Evolutionary conservation across 805 yeast species (phyloP), one percentile per base, ranked within the genome.

Genomic region (Pichia insulana): DNA sequence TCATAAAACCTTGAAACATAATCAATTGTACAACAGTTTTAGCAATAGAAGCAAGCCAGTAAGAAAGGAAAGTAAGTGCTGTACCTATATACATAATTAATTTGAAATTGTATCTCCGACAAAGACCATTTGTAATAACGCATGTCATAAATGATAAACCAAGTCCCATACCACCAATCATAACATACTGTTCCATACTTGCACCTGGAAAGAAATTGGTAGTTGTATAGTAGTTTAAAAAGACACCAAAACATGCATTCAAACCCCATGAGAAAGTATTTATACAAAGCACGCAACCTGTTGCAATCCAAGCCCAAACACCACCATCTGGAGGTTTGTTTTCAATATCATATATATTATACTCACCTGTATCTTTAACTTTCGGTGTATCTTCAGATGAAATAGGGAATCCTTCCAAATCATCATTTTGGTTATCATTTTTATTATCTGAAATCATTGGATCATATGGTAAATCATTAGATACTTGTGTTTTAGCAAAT

Each of bases 121-220:
- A 68, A 7, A 71, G 46, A 1, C 76, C 50, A 43, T 72, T 63
- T 0, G 73, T 70, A 15, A 79, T 46, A 4, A 94, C 92, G 35
- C 85, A 63, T 42, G 76, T 59, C 48, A 72, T 59, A 55, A 82
- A 80, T 17, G 84, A 83, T 41, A 79, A 58, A 27, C 69, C 70
- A 15, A 74, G 62, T 0, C 70, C 64, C 6, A 76, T 38, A 1
- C 83, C 80, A 17, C 81, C 81, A 46, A 78, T 67, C 32, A 74
- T 48, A 3, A 82, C 80, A 55, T 62, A 78, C 41, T 73, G 76
- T 32, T 68, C 69, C 47, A 67, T 62, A 10, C 69, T 58, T 0
- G 80, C 80, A 7, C 72, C 77, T 0, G 68, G 64, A 43, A 77
- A 78, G 34, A 55, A 48, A 44, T 62, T 52, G 3, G 64, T 46